phyloP scores from a whole-genome alignment of 176 grass and related monocot species.

The Triticum turgidum region DNA sequence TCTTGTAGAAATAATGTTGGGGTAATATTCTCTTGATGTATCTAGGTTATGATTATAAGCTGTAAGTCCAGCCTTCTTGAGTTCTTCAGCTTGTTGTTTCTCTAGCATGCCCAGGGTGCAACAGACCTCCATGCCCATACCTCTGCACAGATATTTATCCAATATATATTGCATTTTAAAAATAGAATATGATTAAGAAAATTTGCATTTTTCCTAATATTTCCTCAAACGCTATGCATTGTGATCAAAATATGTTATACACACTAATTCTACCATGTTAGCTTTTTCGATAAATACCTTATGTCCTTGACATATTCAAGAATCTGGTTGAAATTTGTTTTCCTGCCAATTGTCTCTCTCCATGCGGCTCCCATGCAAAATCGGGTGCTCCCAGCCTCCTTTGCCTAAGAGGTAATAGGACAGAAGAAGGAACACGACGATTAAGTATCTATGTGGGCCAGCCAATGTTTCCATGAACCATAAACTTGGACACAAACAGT shows the following conservation, averaged over 20 bases:
- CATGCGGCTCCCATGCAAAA: constrained; percentile 99
- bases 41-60: constrained; percentile 99
- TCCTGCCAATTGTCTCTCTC: constrained; percentile 93
- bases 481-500: background rate
- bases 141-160: constrained; percentile 44
- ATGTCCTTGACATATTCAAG: constrained; percentile 99
- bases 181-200: constrained; percentile 3
- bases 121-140: constrained; percentile 99
- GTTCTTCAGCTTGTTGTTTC: constrained; percentile 91
- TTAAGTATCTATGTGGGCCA: background rate
- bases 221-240: background rate
- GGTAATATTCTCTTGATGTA: constrained; percentile 99
- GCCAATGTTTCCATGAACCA: background rate
- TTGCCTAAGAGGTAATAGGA: constrained; percentile 61
- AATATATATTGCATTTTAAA: background rate
- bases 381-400: constrained; percentile 90
- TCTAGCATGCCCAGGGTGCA: constrained; percentile 99
- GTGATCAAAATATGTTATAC: background rate
- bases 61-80: constrained; percentile 96
- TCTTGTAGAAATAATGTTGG: constrained; percentile 96
- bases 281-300: constrained; percentile 52
- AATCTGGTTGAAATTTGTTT: constrained; percentile 97
- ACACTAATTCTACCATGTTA: background rate
- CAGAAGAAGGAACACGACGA: background rate
- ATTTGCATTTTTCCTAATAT: background rate